Percentiles rank a stretch among this genome's conserved stretches.
Evolutionary conservation across 176 grass and related monocot genomes (phyloP).

Genomic region (Leersia perrieri): DNA sequence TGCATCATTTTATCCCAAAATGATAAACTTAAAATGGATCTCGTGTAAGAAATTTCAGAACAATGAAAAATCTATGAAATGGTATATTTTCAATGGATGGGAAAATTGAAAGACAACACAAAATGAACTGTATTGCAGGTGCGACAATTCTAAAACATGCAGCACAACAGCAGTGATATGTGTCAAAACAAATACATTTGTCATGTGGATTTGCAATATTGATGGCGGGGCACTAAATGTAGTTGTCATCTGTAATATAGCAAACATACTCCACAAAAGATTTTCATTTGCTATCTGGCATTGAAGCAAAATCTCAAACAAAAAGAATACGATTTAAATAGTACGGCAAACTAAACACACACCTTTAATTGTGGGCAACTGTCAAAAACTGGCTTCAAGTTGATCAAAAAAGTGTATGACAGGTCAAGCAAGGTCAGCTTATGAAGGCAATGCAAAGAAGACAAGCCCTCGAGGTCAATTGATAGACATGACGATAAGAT

Average conservation of each 20-base stretch:
- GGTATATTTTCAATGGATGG: too few relatives aligned
- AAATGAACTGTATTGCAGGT: conserved; percentile 2
- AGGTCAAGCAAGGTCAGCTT: conserved; percentile 80
- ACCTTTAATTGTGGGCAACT: conserved; percentile 84
- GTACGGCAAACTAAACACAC: background rate
- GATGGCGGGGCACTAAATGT: too few relatives aligned
- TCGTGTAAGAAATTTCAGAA: background rate
- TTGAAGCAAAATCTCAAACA: background rate
- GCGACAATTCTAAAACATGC: background rate
- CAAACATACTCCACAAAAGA: background rate
- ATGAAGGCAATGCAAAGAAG: conserved; percentile 76
- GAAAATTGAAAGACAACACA: background rate
- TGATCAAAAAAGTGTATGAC: conserved; percentile 94
- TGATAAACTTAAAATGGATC: background rate
- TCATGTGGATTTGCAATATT: background rate
- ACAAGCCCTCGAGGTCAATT: conserved; percentile 63
- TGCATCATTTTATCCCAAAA: background rate
- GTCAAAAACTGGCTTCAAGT: conserved; percentile 85
- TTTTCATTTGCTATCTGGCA: background rate
- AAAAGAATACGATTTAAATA: background rate
- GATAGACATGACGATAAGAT: conserved; percentile 82
- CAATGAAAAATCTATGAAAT: too few relatives aligned
- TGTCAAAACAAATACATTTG: background rate
- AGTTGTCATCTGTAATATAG: background rate
- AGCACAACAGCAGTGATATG: background rate